Evolutionary conservation across 2,329 filamentous ascomycete species (phyloP).

Genomic region (Apiospora marii): DNA sequence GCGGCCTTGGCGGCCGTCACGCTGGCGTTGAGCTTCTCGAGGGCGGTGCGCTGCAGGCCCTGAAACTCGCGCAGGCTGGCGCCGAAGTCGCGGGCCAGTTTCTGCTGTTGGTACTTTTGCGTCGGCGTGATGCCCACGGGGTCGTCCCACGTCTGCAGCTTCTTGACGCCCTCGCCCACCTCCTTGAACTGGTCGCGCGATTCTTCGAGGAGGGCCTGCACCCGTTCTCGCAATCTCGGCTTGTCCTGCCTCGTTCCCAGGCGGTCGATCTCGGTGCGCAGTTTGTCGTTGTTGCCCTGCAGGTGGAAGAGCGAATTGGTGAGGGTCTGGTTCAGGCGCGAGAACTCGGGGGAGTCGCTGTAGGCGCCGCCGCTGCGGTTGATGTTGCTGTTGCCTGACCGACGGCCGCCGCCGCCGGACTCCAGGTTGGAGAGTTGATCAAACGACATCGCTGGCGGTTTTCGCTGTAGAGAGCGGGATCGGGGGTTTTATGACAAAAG

Average conservation of each 20-base stretch:
- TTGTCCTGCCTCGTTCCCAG: slow-evolving; percentile 93
- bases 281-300: slow-evolving; percentile 84
- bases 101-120: slow-evolving; percentile 96
- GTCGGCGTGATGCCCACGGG: slow-evolving; percentile 71
- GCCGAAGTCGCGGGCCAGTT: slow-evolving; percentile 93
- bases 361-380: slow-evolving; percentile 67
- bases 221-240: slow-evolving; percentile 86
- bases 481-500: background rate
- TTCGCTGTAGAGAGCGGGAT: background rate
- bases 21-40: slow-evolving; percentile 92
- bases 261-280: slow-evolving; percentile 84
- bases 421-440: slow-evolving; percentile 86
- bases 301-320: slow-evolving; percentile 90
- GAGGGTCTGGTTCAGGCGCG: slow-evolving; percentile 80
- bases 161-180: slow-evolving; percentile 93
- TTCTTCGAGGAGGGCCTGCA: slow-evolving; percentile 87
- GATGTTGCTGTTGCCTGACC: slow-evolving; percentile 22
- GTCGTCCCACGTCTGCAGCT: slow-evolving; percentile 85
- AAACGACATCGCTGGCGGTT: slow-evolving; percentile 76
- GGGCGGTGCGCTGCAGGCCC: slow-evolving; percentile 83
- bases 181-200: slow-evolving; percentile 88
- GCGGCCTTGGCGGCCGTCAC: slow-evolving; percentile 84
- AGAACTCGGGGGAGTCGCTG: slow-evolving; percentile 91
- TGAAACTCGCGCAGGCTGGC: slow-evolving; percentile 91
- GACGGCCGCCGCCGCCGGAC: slow-evolving; percentile 71